These are phyloP conservation scores for Chrysoporthe puriensis DNA, from an alignment of 2,329 filamentous ascomycete genomes.

Conservation along the genomic window DNA sequence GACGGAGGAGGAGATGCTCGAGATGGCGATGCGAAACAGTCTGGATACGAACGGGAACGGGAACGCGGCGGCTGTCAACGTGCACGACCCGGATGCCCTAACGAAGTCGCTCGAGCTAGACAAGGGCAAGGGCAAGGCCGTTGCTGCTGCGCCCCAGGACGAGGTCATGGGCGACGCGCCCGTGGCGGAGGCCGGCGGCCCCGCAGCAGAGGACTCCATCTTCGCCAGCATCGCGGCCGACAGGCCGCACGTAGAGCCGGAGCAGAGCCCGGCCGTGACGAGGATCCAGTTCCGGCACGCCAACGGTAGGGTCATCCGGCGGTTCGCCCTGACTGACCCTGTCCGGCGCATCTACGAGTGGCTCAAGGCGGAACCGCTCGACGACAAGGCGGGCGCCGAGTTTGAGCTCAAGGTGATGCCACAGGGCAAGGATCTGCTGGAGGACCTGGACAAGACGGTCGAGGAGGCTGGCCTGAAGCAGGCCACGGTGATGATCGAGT, in stretches of 20 bases:
- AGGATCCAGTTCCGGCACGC: constrained; percentile 92
- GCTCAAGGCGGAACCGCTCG: constrained; percentile 86
- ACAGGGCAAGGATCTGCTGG: constrained; percentile 79
- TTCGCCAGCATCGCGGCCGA: constrained; percentile 75
- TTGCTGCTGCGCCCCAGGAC: constrained; percentile 35
- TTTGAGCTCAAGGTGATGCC: constrained; percentile 89
- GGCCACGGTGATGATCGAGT: constrained; percentile 94
- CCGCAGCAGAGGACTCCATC: constrained; percentile 40
- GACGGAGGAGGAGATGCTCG: constrained; percentile 96
- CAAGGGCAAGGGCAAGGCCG: constrained; percentile 59
- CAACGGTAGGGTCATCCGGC: constrained; percentile 80
- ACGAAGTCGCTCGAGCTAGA: constrained; percentile 65
- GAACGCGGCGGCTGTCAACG: constrained; percentile 40
- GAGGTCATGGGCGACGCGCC: constrained; percentile 41
- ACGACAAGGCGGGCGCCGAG: constrained; percentile 74
- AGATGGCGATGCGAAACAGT: constrained; percentile 90
- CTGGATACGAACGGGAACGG: constrained; percentile 59
- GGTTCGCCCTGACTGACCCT: constrained; percentile 76
- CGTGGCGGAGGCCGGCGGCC: constrained; percentile 35
- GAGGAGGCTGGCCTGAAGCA: constrained; percentile 85
- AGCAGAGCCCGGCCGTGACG: constrained; percentile 68
- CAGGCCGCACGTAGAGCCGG: constrained; percentile 78
- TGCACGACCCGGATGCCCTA: constrained; percentile 83
- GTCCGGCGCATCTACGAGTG: constrained; percentile 92
- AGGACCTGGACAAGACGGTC: constrained; percentile 73